Base-by-base conservation (phyloP, 345 rosid genomes). In the Citrus sp. region DNA sequence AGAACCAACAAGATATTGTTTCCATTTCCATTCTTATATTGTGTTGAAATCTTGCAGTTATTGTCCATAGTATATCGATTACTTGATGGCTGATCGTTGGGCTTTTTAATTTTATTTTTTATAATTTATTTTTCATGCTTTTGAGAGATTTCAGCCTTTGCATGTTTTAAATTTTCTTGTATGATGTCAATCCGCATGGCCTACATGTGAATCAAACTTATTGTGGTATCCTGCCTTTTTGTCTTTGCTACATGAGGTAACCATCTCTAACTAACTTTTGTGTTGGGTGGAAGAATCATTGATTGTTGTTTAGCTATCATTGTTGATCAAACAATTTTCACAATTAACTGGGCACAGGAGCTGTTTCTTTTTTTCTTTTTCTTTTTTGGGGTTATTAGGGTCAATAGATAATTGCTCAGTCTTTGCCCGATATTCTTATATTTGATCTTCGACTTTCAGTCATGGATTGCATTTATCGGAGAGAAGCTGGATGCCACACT, bases 401-500 rank as follows among this genome's bases (percentile, higher is more conserved):
- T 67, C 40, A 2, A 51, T 54, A 2, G 24, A 30, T 28, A 30
- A 51, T 54, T 1, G n/a, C 37, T 73, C 32, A 10, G 34, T 6
- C 34, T 61, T 67, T 51, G 68, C 58, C 1, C 18, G 6, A 25
- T 9, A 4, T 51, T 35, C 19, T 42, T 34, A 14, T 21, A 67
- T 72, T 61, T 22, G n/a, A 18, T 49, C 40, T 58, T 68, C 70
- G 37, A 49, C 81, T 77, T 83, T 37, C 89, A 93, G 98, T 90
- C 94, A 0, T 93, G 99, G 99, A 88, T 95, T 80, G 83, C 96
- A 80, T 84, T 87, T 42, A 78, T 92, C 68, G 97, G 95, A 72
- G 95, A 96, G 86, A 93, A 93, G 87, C 87, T 92, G 78, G 97
- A 91, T 77, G 93, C 92, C 2, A 86, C 95, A 22, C 82, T 92